These are phyloP conservation scores for Coprinopsis sp. DNA, from an alignment of 768 basidiomycete species.

Conservation along the genomic window DNA sequence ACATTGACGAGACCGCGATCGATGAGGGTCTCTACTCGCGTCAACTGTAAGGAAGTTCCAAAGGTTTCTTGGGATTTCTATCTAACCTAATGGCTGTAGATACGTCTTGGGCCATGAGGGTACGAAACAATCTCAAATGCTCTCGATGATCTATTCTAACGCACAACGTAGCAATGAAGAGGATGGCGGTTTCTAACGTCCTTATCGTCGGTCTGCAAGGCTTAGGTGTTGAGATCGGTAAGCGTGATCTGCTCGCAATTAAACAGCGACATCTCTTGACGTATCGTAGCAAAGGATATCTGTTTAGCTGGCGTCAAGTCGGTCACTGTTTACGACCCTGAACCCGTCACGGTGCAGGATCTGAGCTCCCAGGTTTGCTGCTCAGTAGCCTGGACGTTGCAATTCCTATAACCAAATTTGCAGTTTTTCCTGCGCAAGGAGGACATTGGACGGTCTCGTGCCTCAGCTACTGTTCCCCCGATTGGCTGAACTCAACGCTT, in stretches of 20 bases:
- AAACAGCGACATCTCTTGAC: conserved; percentile 7
- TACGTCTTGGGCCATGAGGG: conserved; percentile 98
- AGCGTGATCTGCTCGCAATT: conserved; percentile 13
- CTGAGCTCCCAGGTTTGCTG: conserved; percentile 82
- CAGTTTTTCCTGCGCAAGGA: conserved; percentile 91
- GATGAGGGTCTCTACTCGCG: conserved; percentile 93
- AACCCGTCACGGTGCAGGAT: conserved; percentile 82
- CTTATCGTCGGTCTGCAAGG: conserved; percentile 90
- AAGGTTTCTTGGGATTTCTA: background rate
- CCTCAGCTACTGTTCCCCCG: conserved; percentile 82
- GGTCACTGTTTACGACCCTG: conserved; percentile 92
- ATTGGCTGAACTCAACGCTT: conserved; percentile 90
- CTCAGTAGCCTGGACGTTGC: background rate
- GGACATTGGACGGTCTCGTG: conserved; percentile 87
- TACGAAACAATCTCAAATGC: conserved; percentile 23
- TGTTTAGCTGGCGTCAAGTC: conserved; percentile 96
- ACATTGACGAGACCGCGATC: conserved; percentile 82
- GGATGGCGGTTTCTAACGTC: conserved; percentile 95
- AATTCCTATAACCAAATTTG: background rate
- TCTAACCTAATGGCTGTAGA: conserved; percentile 24
- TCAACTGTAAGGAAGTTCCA: conserved; percentile 83
- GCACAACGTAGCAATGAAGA: conserved; percentile 86
- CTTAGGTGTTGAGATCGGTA: conserved; percentile 91
- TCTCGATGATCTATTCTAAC: background rate
- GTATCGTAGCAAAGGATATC: conserved; percentile 80